These are phyloP conservation scores for Asterionellopsis glacialis DNA, from an alignment of 108 stramenopile species.

Conservation along the genomic window DNA sequence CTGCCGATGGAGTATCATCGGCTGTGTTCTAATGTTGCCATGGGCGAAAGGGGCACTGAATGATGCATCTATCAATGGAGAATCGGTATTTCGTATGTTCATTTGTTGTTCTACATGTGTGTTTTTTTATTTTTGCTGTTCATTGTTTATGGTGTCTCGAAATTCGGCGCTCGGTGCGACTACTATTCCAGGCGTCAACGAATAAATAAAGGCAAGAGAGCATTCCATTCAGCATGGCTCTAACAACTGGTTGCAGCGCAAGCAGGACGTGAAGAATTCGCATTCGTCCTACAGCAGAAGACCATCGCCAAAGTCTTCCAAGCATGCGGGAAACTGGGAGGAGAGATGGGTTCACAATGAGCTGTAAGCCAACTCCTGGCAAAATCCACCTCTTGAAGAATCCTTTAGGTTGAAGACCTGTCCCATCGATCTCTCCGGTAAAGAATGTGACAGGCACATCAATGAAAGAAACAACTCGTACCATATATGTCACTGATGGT, in stretches of 20 bases:
- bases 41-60: too few species aligned
- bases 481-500: conserved; percentile 35
- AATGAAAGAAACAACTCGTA: conserved; percentile 48
- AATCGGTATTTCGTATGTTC: too few species aligned
- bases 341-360: conserved; percentile 70
- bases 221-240: neutral
- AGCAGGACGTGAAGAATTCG: conserved; percentile 15
- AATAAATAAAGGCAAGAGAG: too few species aligned
- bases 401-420: conserved; percentile 54
- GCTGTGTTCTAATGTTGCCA: too few species aligned
- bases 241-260: neutral
- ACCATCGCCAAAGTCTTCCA: neutral
- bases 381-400: conserved; percentile 61
- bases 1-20: too few species aligned
- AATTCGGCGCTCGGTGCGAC: too few species aligned
- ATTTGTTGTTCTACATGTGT: too few species aligned
- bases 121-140: too few species aligned
- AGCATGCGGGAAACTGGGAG: conserved; percentile 20
- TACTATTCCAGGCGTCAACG: too few species aligned
- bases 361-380: conserved; percentile 62
- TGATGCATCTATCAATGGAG: too few species aligned
- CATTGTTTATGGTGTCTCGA: too few species aligned
- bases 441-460: conserved; percentile 81
- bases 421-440: conserved; percentile 59
- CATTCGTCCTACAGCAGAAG: conserved; percentile 44